Base-by-base conservation (phyloP, 2,329 filamentous ascomycete species). In the Aspergillus sp. region DNA sequence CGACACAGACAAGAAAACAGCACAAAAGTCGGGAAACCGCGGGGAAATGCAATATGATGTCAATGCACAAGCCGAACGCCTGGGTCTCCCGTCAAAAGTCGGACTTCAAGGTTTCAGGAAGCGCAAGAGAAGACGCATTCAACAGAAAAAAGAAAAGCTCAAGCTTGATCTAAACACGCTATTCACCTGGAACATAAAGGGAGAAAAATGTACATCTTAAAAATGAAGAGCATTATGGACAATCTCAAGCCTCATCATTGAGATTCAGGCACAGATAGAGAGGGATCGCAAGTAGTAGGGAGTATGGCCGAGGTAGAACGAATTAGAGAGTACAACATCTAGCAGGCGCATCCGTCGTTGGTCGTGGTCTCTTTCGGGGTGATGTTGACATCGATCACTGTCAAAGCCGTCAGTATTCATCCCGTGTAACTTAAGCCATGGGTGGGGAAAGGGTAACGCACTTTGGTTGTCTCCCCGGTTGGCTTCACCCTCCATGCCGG, bases 301-400 rank as follows among this genome's bases (percentile, higher is more conserved):
- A 55, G 49, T 30, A 53, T 48, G 54, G 57, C 44, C 59, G 56
- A 60, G 52, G 62, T 42, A 60, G 51, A 51, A 53, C 57, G 41
- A 36, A 36, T 36, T 50, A 36, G 30, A n/a, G 50, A 47, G 49
- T 50, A 58, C 54, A 63, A 36, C 48, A 57, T 62, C 61, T 51
- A 90, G 79, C 88, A 90, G 52, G 86, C 81, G 76, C 90, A 93
- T 60, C 88, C 87, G 63, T 92, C 89, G 77, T 93, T 90, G 72
- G 83, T 84, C 65, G 86, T 80, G 61, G 87, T 85, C 66, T 83
- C 81, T 68, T 86, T 84, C 58, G 86, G 86, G 78, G 87, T 91
- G 73, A 92, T 93, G 79, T 94, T 95, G 68, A 96, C 92, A 79
- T 96, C 91, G 73, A 96, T 96, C 90, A 95, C 91, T 95, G 58